Evolutionary conservation across 2,329 filamentous ascomycete genomes (phyloP).

Genomic region (Sporothrix sp.): DNA sequence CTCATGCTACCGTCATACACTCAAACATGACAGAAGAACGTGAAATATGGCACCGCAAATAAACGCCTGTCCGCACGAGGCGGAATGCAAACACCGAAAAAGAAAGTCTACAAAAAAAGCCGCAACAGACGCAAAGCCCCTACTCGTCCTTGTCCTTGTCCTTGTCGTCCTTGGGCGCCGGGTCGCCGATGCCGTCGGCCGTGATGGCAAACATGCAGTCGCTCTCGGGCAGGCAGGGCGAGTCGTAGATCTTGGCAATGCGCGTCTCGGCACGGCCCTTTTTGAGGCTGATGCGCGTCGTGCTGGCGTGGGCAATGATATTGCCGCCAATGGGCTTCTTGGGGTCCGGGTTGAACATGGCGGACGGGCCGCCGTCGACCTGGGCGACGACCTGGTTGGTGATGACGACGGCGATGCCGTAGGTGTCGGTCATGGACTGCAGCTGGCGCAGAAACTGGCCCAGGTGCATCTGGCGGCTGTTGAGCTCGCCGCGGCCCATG

Average conservation of each 20-base stretch:
- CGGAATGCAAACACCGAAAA: neutral
- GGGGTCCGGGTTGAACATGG: slow-evolving; percentile 98
- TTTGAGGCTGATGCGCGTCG: slow-evolving; percentile 86
- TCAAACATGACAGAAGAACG: neutral
- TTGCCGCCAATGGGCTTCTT: slow-evolving; percentile 99
- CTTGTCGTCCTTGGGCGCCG: slow-evolving; percentile 93
- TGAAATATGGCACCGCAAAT: neutral
- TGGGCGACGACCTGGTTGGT: slow-evolving; percentile 98
- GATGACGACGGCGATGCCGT: slow-evolving; percentile 96
- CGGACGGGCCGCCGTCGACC: slow-evolving; percentile 87
- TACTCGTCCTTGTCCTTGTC: slow-evolving; percentile 25
- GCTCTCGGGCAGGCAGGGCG: slow-evolving; percentile 89
- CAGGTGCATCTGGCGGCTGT: slow-evolving; percentile 80
- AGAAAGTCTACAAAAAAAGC: neutral
- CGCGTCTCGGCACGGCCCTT: slow-evolving; percentile 92
- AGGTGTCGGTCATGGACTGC: slow-evolving; percentile 69
- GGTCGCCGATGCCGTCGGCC: slow-evolving; percentile 93
- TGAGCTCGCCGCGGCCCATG: slow-evolving; percentile 89
- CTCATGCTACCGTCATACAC: too few species aligned
- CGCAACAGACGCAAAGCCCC: neutral
- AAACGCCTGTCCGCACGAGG: slow-evolving; percentile 1
- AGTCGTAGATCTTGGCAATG: slow-evolving; percentile 99
- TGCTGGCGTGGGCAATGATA: slow-evolving; percentile 96
- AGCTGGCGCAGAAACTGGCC: slow-evolving; percentile 83
- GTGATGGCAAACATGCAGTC: slow-evolving; percentile 96